Conservation (phyloP, 1,284 basidiomycete genomes). For the Xerocomus amazonicus region DNA sequence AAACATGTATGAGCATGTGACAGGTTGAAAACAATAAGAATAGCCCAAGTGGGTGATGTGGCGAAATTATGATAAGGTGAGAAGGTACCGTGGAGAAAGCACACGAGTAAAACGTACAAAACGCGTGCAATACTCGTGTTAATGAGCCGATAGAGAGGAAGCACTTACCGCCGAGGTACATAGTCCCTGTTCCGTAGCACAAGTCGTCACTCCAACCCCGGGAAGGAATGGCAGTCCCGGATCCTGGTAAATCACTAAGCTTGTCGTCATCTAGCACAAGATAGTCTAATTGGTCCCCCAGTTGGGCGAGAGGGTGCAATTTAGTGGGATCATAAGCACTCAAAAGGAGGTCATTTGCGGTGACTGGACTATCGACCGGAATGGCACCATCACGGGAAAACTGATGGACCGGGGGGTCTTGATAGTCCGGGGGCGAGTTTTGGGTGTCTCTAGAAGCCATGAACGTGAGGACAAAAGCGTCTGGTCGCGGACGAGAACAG, state of each 20-base stretch:
- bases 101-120: conserved; percentile 49
- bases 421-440: conserved; percentile 26
- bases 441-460: conserved; percentile 28
- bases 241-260: conserved; percentile 81
- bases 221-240: conserved; percentile 83
- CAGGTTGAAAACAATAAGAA: conserved; percentile 69
- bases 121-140: conserved; percentile 48
- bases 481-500: conserved; percentile 18
- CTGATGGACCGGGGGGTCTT: conserved; percentile 43
- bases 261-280: conserved; percentile 92
- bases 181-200: conserved; percentile 98
- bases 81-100: conserved; percentile 37
- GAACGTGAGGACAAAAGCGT: conserved; percentile 6
- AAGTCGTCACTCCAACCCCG: conserved; percentile 99
- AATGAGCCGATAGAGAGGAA: conserved; percentile 48
- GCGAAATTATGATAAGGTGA: conserved; percentile 64
- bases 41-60: conserved; percentile 48
- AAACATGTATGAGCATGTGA: conserved; percentile 67
- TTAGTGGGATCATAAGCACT: conserved; percentile 85
- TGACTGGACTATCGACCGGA: conserved; percentile 54
- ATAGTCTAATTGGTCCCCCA: conserved; percentile 90
- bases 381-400: conserved; percentile 47
- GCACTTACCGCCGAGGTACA: conserved; percentile 91
- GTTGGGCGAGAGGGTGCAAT: conserved; percentile 86
- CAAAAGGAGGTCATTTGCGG: conserved; percentile 80